A percentile compares a stretch with the other conserved stretches of the same genome.
These are phyloP conservation scores for Rhodotorula sp. DNA, from an alignment of 1,284 basidiomycete species.

Conservation along the genomic window DNA sequence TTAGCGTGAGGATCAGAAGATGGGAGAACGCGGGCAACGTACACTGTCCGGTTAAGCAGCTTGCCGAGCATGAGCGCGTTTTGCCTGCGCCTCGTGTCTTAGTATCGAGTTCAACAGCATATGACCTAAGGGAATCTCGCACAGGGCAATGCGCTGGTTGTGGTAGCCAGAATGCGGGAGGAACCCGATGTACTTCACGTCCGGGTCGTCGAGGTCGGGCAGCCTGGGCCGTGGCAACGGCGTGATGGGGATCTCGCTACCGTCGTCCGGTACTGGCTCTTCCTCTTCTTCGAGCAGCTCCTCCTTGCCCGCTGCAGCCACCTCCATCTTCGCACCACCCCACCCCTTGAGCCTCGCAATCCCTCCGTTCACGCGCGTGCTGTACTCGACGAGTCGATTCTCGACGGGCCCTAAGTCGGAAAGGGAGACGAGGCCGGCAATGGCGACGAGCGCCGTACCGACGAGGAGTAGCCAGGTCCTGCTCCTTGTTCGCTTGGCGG, in stretches of 20 bases:
- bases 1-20: neutral
- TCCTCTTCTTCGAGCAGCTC: neutral
- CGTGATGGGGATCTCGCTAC: constrained; percentile 4
- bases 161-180: constrained; percentile 45
- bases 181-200: constrained; percentile 25
- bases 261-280: neutral
- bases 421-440: neutral
- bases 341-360: neutral
- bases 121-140: neutral
- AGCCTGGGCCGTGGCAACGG: neutral
- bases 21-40: fast-evolving
- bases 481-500: constrained; percentile 3
- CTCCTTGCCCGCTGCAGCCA: neutral
- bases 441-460: neutral
- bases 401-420: too few species aligned
- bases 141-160: constrained; percentile 43
- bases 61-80: constrained; percentile 43
- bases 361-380: neutral
- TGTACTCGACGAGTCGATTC: neutral
- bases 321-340: neutral
- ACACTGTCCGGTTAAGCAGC: constrained; percentile 33
- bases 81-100: neutral
- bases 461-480: neutral
- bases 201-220: neutral
- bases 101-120: neutral